Evolutionary conservation across 192 early-diverging fungal genomes (phyloP).

Genomic region (Cladochytrium replicatum): DNA sequence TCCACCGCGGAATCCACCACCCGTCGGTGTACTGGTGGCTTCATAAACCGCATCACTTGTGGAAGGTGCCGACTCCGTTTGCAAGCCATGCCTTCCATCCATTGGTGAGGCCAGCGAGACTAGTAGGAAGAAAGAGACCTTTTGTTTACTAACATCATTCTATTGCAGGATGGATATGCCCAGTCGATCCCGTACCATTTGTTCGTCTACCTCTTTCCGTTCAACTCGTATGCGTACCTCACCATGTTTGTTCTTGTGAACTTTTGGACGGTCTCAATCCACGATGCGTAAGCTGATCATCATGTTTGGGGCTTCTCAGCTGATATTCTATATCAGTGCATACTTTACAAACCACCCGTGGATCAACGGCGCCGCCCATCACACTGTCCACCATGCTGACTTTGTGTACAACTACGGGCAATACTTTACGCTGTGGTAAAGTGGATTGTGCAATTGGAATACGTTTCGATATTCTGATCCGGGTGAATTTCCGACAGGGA

Average conservation of each 20-base stretch:
- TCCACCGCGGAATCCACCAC: slow-evolving; percentile 87
- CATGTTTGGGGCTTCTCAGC: neutral
- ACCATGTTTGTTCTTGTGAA: slow-evolving; percentile 78
- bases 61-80: slow-evolving; percentile 90
- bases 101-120: slow-evolving; percentile 37
- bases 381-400: slow-evolving; percentile 95
- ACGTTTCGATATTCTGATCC: neutral
- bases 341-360: slow-evolving; percentile 57
- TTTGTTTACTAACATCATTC: slow-evolving; percentile 4
- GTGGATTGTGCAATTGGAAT: slow-evolving; percentile 34
- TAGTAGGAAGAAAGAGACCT: too few relatives aligned
- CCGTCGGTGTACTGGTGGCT: slow-evolving; percentile 79
- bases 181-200: slow-evolving; percentile 95
- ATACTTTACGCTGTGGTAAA: slow-evolving; percentile 94
- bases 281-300: slow-evolving; percentile 60
- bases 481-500: slow-evolving; percentile 21
- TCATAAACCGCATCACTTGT: slow-evolving; percentile 84
- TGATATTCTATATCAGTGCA: slow-evolving; percentile 34
- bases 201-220: slow-evolving; percentile 82
- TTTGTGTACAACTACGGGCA: slow-evolving; percentile 99
- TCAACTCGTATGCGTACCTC: slow-evolving; percentile 88
- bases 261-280: slow-evolving; percentile 95
- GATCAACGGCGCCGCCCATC: slow-evolving; percentile 89
- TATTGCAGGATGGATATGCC: slow-evolving; percentile 70
- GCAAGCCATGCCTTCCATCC: slow-evolving; percentile 94